Conservation (phyloP, 2,329 filamentous ascomycete genomes). For the Elsinoe necatrix region DNA sequence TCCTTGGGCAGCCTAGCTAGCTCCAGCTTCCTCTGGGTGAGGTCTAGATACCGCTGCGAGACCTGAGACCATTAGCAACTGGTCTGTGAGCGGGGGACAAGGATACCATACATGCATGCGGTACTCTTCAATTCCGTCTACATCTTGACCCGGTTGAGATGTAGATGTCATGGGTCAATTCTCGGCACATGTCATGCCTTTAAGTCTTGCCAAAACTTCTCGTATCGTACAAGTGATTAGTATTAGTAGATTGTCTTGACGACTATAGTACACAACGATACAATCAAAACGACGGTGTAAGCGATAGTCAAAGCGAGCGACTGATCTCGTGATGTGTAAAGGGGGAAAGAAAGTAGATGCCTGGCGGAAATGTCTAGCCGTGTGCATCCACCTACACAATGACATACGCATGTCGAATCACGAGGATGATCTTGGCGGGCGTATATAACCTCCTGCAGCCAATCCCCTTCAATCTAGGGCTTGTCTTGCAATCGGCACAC, state of each 20-base stretch:
- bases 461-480: not conserved
- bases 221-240: not conserved
- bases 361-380: not conserved
- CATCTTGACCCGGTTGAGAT: not conserved
- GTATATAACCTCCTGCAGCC: not conserved
- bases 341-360: conserved; percentile 5
- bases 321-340: not conserved
- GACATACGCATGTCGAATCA: not conserved
- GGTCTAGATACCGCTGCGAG: conserved; percentile 57
- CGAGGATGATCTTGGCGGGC: not conserved
- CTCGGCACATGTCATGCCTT: not conserved
- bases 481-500: not conserved
- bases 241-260: not conserved
- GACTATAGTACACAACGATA: not conserved
- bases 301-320: conserved; percentile 5
- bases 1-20: conserved; percentile 54
- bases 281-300: not conserved
- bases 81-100: not conserved
- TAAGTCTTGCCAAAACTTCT: not conserved
- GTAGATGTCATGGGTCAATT: conserved; percentile 8
- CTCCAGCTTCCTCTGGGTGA: conserved; percentile 60
- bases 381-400: not conserved
- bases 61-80: conserved; percentile 39
- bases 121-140: conserved; percentile 19
- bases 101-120: conserved; percentile 21